Evolutionary conservation across 1,284 basidiomycete species (phyloP), one percentile per base, ranked within the genome.

Genomic region (Trichosporon sp.): DNA sequence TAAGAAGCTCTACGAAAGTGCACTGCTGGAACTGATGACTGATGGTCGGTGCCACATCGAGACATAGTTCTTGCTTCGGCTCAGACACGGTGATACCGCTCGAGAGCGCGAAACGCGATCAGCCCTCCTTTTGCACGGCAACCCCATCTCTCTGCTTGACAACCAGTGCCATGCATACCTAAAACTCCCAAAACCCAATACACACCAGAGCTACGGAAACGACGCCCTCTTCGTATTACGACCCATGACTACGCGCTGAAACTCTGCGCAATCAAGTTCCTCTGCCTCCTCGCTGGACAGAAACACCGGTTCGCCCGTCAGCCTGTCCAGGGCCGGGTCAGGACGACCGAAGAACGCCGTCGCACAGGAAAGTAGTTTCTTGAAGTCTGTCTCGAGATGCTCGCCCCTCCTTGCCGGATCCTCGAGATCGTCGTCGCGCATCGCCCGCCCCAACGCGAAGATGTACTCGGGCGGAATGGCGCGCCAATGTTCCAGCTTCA

Each of bases 401-500:
- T 63, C 59, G 2, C 59, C 59, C 14, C 59, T 35, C 11, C 59
- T 32, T 0, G 59, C 59, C 14, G 59, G 59, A 12, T 63, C 59
- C 16, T 63, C 59, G 32, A 63, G 16, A n/a, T 63, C 59, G 59
- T 63, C 59, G 59, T 63, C 59, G 59, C 59, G 59, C 59, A 63
- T n/a, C 12, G 59, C 59, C 14, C 59, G 31, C 4, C 59, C 59
- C 10, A 63, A 32, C 3, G 59, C 59, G 35, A 63, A 63, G 59
- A 63, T 63, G 59, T 63, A 63, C 31, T 63, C 59, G 10, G 59
- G 59, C 32, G 59, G 59, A 12, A 63, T 63, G 3, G 31, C 59
- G 59, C 32, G 32, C 59, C 59, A 63, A 32, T 63, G 59, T 7
- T 63, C 59, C 14, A 63, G 31, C 16, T 35, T 32, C 5, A 63